These are phyloP conservation scores for Pseudocercospora eumusae DNA, from an alignment of 2,329 filamentous ascomycete species.

Conservation along the genomic window DNA sequence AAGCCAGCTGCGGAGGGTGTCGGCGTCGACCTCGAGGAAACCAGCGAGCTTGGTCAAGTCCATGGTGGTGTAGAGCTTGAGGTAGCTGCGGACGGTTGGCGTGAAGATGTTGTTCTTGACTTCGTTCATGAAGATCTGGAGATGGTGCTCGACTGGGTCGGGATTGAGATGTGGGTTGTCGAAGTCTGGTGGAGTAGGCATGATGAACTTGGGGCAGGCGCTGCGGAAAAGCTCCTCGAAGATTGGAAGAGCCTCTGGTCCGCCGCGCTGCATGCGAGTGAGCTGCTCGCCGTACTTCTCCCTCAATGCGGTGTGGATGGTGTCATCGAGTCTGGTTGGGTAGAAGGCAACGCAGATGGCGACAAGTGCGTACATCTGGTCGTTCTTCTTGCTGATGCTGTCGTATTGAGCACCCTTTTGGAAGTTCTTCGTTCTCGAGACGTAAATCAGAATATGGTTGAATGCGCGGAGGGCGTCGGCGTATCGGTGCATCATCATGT, in stretches of 20 bases:
- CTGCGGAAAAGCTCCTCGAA: conserved; percentile 98
- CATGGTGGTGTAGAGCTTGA: conserved; percentile 99
- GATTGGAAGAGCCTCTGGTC: conserved; percentile 89
- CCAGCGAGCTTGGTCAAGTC: conserved; percentile 96
- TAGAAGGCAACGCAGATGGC: conserved; percentile 99
- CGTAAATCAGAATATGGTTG: conserved; percentile 99
- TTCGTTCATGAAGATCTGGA: conserved; percentile 98
- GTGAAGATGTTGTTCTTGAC: conserved; percentile 99
- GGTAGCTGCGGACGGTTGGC: conserved; percentile 96
- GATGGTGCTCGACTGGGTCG: conserved; percentile 95
- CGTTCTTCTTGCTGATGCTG: conserved; percentile 99
- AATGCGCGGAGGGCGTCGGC: conserved; percentile 99
- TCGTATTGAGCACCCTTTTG: conserved; percentile 99
- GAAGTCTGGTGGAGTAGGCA: conserved; percentile 93
- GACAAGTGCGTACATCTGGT: conserved; percentile 99
- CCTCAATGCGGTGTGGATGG: conserved; percentile 93
- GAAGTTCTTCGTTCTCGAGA: conserved; percentile 99
- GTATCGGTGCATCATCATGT: conserved; percentile 99
- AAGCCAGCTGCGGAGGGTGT: conserved; percentile 90
- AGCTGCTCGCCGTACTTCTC: conserved; percentile 99
- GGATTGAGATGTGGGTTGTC: conserved; percentile 95
- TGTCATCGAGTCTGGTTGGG: conserved; percentile 95
- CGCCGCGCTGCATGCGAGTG: conserved; percentile 91
- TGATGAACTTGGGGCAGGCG: conserved; percentile 99
- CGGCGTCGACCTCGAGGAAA: conserved; percentile 95